Evolutionary conservation across 441 rosid species (phyloP).

Genomic region (Pelargonium hybrid): DNA sequence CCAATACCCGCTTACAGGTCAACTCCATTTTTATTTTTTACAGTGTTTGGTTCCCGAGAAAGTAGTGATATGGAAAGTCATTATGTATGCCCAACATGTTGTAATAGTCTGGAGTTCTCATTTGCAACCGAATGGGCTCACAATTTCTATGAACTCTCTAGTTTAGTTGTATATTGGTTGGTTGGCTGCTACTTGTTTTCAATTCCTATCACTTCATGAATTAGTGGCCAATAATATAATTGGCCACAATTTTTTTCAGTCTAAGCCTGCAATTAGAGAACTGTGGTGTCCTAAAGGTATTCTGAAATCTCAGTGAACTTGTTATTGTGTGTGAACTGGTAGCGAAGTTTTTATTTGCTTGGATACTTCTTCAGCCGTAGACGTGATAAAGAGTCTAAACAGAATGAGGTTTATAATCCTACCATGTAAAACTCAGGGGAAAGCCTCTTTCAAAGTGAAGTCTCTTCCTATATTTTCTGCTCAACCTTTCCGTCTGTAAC

Average conservation of each 20-base stretch:
- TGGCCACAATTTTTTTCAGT: neutral
- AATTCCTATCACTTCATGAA: neutral
- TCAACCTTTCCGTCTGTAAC: neutral
- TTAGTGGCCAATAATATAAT: neutral
- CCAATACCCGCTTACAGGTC: constrained; percentile 64
- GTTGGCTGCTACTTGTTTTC: neutral
- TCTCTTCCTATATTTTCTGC: neutral
- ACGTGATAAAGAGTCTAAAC: neutral
- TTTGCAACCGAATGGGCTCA: neutral
- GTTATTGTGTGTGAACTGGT: neutral
- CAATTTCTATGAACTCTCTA: neutral
- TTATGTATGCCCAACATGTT: neutral
- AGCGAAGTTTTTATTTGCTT: neutral
- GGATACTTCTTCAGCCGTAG: neutral
- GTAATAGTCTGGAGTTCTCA: neutral
- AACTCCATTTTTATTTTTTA: neutral
- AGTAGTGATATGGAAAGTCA: neutral
- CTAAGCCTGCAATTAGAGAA: neutral
- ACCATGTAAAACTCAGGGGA: neutral
- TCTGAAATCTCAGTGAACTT: neutral
- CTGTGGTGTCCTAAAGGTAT: neutral
- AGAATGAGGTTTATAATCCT: neutral
- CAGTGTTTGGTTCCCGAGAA: neutral
- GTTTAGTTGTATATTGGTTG: neutral
- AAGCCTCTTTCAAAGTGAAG: neutral